phyloP scores from a whole-genome alignment of 345 rosid species.

The Stellera chamaejasme region DNA sequence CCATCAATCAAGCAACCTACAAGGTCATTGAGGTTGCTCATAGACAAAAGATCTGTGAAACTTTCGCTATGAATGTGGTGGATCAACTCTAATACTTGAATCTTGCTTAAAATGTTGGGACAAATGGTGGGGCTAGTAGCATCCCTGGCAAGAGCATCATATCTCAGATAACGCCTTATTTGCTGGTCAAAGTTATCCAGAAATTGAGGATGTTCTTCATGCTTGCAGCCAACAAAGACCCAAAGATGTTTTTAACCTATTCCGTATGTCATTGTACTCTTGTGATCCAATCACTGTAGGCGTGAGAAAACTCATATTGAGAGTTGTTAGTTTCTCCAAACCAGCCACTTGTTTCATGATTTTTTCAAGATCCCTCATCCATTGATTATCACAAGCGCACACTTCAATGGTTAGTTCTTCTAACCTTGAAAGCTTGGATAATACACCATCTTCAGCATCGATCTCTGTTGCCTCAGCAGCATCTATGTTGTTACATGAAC shows the following conservation, averaged over 20 bases:
- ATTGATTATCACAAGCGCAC: slow-evolving; percentile 9
- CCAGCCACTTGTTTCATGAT: slow-evolving; percentile 14
- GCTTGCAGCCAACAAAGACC: slow-evolving; percentile 18
- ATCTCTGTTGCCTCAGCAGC: not conserved
- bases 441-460: slow-evolving; percentile 8
- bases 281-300: slow-evolving; percentile 5
- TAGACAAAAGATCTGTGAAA: no score
- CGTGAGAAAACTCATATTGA: slow-evolving; percentile 16
- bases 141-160: slow-evolving; percentile 6
- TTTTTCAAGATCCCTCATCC: slow-evolving; percentile 12
- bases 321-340: slow-evolving; percentile 17
- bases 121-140: not conserved
- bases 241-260: not conserved
- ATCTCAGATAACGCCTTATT: slow-evolving; percentile 17
- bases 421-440: slow-evolving; percentile 21
- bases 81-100: slow-evolving; percentile 12
- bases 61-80: not conserved
- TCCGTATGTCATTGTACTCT: slow-evolving; percentile 4
- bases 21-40: no score
- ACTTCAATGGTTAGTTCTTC: slow-evolving; percentile 26
- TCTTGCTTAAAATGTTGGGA: slow-evolving; percentile 6
- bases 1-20: no score
- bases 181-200: slow-evolving; percentile 16
- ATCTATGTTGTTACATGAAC: slow-evolving; percentile 1
- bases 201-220: slow-evolving; percentile 5